These are phyloP conservation scores for Mycothermus thermophilus DNA, from an alignment of 495 filamentous ascomycete species.

Conservation along the genomic window DNA sequence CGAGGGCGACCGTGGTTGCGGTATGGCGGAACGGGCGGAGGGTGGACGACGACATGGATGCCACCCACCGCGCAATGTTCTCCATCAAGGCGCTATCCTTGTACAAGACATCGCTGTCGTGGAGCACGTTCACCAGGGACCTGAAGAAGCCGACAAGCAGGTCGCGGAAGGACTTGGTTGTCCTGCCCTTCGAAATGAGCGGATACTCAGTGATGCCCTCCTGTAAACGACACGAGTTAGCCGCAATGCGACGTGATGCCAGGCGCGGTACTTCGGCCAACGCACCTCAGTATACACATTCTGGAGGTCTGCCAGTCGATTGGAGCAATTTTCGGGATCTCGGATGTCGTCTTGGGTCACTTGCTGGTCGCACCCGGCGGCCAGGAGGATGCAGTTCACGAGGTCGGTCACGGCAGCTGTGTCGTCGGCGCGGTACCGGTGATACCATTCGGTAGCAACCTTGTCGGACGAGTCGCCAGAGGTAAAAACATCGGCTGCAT, in stretches of 20 bases:
- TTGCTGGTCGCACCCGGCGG: slow-evolving; percentile 62
- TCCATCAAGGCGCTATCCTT: slow-evolving; percentile 61
- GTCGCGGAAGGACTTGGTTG: slow-evolving; percentile 56
- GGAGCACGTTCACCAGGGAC: slow-evolving; percentile 56
- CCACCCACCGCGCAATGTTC: slow-evolving; percentile 74
- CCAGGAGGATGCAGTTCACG: slow-evolving; percentile 76
- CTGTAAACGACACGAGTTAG: slow-evolving; percentile 22
- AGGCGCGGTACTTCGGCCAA: background rate
- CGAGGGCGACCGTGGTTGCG: slow-evolving; percentile 63
- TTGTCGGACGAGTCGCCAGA: slow-evolving; percentile 53
- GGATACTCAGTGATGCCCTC: slow-evolving; percentile 81
- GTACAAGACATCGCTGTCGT: slow-evolving; percentile 63
- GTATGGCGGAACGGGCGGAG: slow-evolving; percentile 89
- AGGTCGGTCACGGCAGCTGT: slow-evolving; percentile 60
- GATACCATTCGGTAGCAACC: slow-evolving; percentile 69
- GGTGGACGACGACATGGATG: slow-evolving; percentile 66
- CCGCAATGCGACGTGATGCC: too few species aligned
- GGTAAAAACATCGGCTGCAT: slow-evolving; percentile 65
- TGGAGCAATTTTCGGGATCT: slow-evolving; percentile 68
- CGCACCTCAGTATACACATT: slow-evolving; percentile 59
- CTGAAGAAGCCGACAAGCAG: slow-evolving; percentile 65
- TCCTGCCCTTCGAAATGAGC: slow-evolving; percentile 67
- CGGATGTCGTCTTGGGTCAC: slow-evolving; percentile 65
- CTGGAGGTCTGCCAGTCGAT: slow-evolving; percentile 60
- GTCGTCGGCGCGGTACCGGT: slow-evolving; percentile 54